A percentile compares a stretch with the other conserved stretches of the same genome.
phyloP scores from a whole-genome alignment of 176 grass and related monocot species.

The Saccharum spontaneum region DNA sequence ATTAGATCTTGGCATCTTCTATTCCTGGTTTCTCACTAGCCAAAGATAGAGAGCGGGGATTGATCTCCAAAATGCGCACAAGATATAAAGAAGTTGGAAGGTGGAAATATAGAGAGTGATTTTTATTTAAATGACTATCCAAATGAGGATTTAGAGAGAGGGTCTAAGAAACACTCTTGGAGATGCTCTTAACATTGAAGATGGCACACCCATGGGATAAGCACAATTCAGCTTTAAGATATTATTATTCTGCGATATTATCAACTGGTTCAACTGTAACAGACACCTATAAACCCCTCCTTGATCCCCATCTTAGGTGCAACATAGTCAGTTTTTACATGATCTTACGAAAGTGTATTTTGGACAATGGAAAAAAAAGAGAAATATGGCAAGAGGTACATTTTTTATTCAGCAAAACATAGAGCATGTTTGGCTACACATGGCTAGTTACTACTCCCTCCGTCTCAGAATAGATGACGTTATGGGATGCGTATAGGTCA shows the following conservation, averaged over 20 bases:
- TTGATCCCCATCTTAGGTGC: not conserved
- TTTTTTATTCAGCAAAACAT: not conserved
- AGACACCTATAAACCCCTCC: not conserved
- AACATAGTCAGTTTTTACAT: not conserved
- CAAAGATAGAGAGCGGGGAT: not conserved
- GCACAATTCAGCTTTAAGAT: not conserved
- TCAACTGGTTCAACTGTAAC: not conserved
- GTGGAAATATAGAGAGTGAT: not conserved
- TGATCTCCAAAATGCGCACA: not conserved
- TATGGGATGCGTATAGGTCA: no score
- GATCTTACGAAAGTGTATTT: not conserved
- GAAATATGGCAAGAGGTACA: not conserved
- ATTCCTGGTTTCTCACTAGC: not conserved
- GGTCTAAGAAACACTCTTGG: no score
- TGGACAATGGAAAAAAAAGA: not conserved
- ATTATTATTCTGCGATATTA: not conserved
- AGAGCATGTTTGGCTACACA: not conserved
- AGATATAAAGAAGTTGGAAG: not conserved
- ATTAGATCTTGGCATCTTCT: not conserved
- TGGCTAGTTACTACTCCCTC: no score
- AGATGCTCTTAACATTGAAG: not conserved
- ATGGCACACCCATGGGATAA: not conserved
- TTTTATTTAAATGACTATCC: not conserved
- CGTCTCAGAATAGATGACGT: no score
- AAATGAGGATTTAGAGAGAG: not conserved